These are phyloP conservation scores for Pseudogymnoascus sp. DNA, from an alignment of 2,329 filamentous ascomycete species.

Conservation along the genomic window DNA sequence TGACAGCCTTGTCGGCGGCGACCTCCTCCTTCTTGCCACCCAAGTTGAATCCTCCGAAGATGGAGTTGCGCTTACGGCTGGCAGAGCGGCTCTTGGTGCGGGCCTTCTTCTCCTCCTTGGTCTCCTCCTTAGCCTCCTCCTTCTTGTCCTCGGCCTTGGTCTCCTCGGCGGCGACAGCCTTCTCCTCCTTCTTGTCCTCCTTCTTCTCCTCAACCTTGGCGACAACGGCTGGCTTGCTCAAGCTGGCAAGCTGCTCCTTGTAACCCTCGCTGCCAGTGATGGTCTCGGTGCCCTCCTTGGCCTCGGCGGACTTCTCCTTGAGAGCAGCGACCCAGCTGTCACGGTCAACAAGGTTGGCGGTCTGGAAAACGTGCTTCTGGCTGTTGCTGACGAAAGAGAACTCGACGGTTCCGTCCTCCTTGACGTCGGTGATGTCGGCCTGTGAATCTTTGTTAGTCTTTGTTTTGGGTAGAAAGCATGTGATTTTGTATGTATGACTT, in stretches of 20 bases:
- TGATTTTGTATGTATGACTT: conserved; percentile 31
- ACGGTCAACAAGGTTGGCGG: conserved; percentile 64
- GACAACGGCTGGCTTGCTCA: conserved; percentile 35
- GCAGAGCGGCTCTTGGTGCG: conserved; percentile 56
- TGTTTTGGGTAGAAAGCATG: not conserved
- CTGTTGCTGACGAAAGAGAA: conserved; percentile 80
- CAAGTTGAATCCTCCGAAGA: conserved; percentile 53
- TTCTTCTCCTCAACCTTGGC: conserved; percentile 34
- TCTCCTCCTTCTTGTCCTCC: conserved; percentile 24
- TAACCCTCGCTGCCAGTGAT: conserved; percentile 77
- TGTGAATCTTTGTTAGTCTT: conserved; percentile 31
- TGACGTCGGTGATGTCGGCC: conserved; percentile 54
- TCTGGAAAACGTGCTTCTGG: conserved; percentile 94
- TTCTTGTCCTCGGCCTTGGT: conserved; percentile 32
- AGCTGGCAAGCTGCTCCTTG: conserved; percentile 50
- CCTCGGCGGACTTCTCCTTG: conserved; percentile 75
- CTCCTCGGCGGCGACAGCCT: conserved; percentile 24
- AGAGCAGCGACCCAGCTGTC: conserved; percentile 87
- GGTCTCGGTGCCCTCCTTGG: conserved; percentile 68
- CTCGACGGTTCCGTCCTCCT: conserved; percentile 71
- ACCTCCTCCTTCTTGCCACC: conserved; percentile 49
- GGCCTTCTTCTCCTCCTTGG: conserved; percentile 45
- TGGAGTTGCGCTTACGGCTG: conserved; percentile 58
- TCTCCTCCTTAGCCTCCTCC: conserved; percentile 27
- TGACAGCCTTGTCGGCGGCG: conserved; percentile 30